phyloP scores from a whole-genome alignment of 371 early-diverging fungal genomes.

The Apophysomyces elegans region DNA sequence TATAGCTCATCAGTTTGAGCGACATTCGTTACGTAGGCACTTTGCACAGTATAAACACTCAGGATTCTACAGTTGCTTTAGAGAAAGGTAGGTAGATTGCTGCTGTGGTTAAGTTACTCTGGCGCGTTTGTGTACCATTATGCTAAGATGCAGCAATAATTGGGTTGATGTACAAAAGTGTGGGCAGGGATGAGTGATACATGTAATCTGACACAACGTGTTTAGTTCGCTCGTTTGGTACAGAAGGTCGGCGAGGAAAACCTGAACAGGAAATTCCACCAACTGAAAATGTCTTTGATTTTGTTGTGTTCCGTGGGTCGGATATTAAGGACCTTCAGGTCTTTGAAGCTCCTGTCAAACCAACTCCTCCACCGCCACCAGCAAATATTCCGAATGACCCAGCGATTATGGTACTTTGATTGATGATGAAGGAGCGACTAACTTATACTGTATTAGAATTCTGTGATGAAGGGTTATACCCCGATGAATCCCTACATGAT shows the following conservation, averaged over 20 bases:
- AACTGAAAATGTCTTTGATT: slow-evolving; percentile 85
- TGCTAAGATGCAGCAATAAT: background rate
- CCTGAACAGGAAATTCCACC: slow-evolving; percentile 85
- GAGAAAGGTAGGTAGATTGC: slow-evolving; percentile 73
- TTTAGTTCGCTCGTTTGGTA: slow-evolving; percentile 82
- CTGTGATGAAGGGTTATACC: slow-evolving; percentile 42
- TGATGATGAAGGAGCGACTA: background rate
- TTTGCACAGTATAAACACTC: slow-evolving; percentile 85
- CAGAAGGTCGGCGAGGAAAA: slow-evolving; percentile 82
- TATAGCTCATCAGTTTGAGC: slow-evolving; percentile 82
- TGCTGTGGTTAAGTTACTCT: background rate
- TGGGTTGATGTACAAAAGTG: background rate
- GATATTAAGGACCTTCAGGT: slow-evolving; percentile 95
- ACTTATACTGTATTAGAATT: slow-evolving; percentile 16
- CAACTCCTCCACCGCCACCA: slow-evolving; percentile 52
- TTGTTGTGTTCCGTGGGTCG: slow-evolving; percentile 90
- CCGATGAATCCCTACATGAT: slow-evolving; percentile 47
- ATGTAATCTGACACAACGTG: background rate
- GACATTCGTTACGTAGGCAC: slow-evolving; percentile 93
- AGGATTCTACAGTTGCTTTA: slow-evolving; percentile 91
- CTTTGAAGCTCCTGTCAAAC: slow-evolving; percentile 70
- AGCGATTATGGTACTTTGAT: slow-evolving; percentile 78
- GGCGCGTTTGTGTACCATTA: background rate
- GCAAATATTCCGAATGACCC: slow-evolving; percentile 83
- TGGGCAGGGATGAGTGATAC: background rate